These are phyloP conservation scores for Leavenworthia alabamica DNA, from an alignment of 345 rosid species.

Conservation along the genomic window DNA sequence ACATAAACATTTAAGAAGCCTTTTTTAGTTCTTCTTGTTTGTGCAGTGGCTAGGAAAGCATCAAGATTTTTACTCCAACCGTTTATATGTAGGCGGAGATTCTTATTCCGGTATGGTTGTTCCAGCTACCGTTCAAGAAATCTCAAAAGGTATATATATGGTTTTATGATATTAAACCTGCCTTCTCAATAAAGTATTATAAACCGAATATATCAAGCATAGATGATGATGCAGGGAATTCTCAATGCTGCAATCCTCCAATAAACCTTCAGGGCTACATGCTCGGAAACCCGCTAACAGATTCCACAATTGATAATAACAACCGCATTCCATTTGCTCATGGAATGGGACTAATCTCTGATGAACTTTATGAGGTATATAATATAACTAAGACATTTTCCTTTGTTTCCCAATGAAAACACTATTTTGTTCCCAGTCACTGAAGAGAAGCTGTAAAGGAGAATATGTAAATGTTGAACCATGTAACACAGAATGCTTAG, in stretches of 20 bases:
- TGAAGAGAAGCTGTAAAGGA: conserved; percentile 41
- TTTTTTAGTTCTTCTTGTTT: background rate
- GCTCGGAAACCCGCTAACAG: conserved; percentile 51
- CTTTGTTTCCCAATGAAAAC: background rate
- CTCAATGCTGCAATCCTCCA: conserved; percentile 28
- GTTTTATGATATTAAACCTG: background rate
- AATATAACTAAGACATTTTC: background rate
- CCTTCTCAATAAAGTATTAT: too few species aligned
- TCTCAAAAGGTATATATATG: conserved; percentile 4
- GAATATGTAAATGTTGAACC: conserved; percentile 21
- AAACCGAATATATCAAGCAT: too few species aligned
- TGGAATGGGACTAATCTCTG: conserved; percentile 70
- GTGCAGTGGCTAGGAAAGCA: conserved; percentile 49
- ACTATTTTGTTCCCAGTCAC: conserved; percentile 28
- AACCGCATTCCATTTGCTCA: conserved; percentile 30
- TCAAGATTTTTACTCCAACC: conserved; percentile 41
- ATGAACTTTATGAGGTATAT: conserved; percentile 54
- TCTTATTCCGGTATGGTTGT: conserved; percentile 41
- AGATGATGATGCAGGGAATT: conserved; percentile 19
- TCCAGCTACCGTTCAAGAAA: conserved; percentile 40
- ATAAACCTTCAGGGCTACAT: conserved; percentile 59
- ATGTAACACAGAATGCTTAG: conserved; percentile 36
- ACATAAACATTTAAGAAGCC: background rate
- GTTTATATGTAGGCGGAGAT: conserved; percentile 44
- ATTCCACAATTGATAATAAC: conserved; percentile 22